A percentile compares a stretch with the other conserved stretches of the same genome.
These are phyloP conservation scores for Penicillium coprophilum DNA, from an alignment of 495 filamentous ascomycete species.

Conservation along the genomic window DNA sequence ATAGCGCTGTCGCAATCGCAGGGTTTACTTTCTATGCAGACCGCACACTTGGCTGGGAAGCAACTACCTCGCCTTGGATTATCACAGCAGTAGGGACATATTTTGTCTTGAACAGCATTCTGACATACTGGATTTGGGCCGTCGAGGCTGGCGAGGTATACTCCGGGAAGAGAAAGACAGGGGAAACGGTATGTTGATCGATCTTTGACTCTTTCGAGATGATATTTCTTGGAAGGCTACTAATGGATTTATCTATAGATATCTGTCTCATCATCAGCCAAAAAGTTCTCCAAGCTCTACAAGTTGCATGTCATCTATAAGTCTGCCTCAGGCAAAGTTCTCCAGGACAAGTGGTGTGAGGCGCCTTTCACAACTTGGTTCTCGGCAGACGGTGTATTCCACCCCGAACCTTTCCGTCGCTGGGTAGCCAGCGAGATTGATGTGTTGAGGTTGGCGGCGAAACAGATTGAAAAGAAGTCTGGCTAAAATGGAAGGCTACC, in stretches of 20 bases:
- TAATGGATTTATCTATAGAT: constrained; percentile 48
- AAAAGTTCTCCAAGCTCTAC: constrained; percentile 80
- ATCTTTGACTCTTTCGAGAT: neutral
- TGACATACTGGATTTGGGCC: constrained; percentile 84
- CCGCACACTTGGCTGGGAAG: constrained; percentile 85
- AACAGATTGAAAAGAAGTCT: constrained; percentile 51
- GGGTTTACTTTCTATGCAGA: constrained; percentile 85
- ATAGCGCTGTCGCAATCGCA: constrained; percentile 74
- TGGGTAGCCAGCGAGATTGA: constrained; percentile 72
- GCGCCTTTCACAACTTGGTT: constrained; percentile 86
- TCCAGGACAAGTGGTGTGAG: constrained; percentile 54
- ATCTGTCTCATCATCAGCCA: constrained; percentile 61
- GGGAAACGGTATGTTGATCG: constrained; percentile 48
- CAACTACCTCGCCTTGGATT: constrained; percentile 71
- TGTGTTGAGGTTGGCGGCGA: constrained; percentile 66
- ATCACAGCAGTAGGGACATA: constrained; percentile 73
- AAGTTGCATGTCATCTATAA: constrained; percentile 62
- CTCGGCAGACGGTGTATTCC: constrained; percentile 74
- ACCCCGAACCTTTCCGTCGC: constrained; percentile 78
- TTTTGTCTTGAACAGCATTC: constrained; percentile 70
- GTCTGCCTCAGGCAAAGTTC: constrained; percentile 44
- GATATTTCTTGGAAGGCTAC: neutral
- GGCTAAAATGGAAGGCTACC: constrained; percentile 4
- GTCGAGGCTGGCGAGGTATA: constrained; percentile 84
- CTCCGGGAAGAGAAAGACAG: constrained; percentile 59